These are phyloP conservation scores for Chloropicon primus DNA, from an alignment of 139 green algal genomes.

Conservation along the genomic window DNA sequence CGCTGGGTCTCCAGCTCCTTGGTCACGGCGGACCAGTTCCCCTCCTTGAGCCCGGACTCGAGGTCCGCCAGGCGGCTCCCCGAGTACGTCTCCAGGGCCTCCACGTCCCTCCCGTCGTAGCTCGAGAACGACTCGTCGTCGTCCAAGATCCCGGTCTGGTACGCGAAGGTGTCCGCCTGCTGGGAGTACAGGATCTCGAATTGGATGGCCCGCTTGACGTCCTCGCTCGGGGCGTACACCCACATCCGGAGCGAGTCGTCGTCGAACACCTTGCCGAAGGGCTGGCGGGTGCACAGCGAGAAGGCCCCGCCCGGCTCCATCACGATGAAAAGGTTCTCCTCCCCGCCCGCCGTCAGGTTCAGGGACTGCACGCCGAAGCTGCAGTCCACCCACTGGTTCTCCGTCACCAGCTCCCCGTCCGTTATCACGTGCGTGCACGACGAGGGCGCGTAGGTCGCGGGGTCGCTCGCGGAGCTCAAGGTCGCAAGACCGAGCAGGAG, in stretches of 20 bases:
- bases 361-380: background rate
- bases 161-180: background rate
- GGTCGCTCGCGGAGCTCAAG: too few species aligned
- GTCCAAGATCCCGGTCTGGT: background rate
- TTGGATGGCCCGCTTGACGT: background rate
- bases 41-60: background rate
- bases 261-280: background rate
- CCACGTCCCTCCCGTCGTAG: background rate
- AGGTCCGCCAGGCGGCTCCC: background rate
- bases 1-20: background rate
- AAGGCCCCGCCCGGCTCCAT: background rate
- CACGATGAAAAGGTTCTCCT: background rate
- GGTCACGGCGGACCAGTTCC: background rate
- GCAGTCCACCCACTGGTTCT: background rate
- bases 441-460: too few species aligned
- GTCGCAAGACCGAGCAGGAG: too few species aligned
- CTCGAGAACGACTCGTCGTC: background rate
- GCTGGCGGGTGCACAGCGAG: background rate
- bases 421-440: background rate
- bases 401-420: background rate
- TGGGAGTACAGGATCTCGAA: background rate
- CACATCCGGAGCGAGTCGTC: background rate
- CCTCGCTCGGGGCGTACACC: background rate
- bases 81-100: background rate
- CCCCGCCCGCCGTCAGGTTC: background rate